These are phyloP conservation scores for Cyberlindnera bimundalis DNA, from an alignment of 805 yeast genomes.

Conservation along the genomic window DNA sequence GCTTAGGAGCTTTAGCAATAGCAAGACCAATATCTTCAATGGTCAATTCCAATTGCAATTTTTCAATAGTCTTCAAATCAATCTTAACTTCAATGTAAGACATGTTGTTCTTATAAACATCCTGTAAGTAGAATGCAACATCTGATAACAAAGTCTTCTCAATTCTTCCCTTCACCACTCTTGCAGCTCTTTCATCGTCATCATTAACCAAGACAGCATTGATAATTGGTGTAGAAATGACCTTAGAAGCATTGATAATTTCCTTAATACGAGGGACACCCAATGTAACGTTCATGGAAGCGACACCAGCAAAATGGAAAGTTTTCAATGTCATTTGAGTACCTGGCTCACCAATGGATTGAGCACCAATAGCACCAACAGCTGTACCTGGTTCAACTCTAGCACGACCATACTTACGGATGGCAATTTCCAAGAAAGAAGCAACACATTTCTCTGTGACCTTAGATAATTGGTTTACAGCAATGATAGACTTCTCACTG, in stretches of 20 bases:
- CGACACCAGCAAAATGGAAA: conserved; percentile 99
- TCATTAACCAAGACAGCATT: conserved; percentile 91
- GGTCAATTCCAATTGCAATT: conserved; percentile 82
- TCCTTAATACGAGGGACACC: conserved; percentile 99
- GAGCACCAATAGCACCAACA: conserved; percentile 99
- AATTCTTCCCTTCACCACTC: conserved; percentile 96
- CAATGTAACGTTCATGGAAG: conserved; percentile 96
- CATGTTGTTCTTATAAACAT: conserved; percentile 78
- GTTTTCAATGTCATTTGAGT: conserved; percentile 97
- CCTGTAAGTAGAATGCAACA: conserved; percentile 86
- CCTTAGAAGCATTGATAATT: conserved; percentile 94
- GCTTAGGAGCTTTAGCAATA: conserved; percentile 77
- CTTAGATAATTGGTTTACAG: conserved; percentile 63
- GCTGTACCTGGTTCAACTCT: conserved; percentile 99
- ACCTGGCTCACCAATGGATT: conserved; percentile 98
- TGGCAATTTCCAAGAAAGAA: conserved; percentile 70
- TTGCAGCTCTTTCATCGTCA: conserved; percentile 94
- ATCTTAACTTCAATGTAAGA: conserved; percentile 79
- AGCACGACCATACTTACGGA: conserved; percentile 80
- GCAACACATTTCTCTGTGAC: conserved; percentile 58
- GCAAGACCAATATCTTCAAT: conserved; percentile 86
- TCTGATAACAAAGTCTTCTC: conserved; percentile 89
- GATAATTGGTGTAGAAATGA: conserved; percentile 93
- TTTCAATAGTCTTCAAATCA: conserved; percentile 81
- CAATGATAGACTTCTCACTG: conserved; percentile 36